A percentile compares a stretch with the other conserved stretches of the same genome.
These are phyloP conservation scores for Calonectria henricotiae DNA, from an alignment of 2,329 filamentous ascomycete genomes.

Conservation along the genomic window DNA sequence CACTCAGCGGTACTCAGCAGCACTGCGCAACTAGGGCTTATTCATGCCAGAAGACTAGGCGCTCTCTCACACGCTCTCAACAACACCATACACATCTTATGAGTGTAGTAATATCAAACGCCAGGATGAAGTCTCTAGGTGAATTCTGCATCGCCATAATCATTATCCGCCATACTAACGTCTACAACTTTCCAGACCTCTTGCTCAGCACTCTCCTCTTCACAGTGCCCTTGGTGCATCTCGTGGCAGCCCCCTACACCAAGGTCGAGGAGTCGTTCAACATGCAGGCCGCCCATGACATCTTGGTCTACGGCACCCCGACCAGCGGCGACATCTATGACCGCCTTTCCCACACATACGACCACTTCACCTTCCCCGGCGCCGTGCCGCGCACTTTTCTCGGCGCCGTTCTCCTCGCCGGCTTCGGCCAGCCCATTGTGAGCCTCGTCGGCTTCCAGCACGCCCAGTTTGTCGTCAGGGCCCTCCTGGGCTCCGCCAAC, in stretches of 20 bases:
- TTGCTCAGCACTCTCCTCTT: conserved; percentile 57
- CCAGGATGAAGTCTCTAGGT: conserved; percentile 49
- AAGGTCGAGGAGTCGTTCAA: conserved; percentile 99
- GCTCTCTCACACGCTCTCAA: conserved; percentile 1
- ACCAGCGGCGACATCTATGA: conserved; percentile 66
- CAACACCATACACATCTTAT: conserved; percentile 12
- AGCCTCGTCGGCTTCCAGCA: conserved; percentile 70
- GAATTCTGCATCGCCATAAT: background rate
- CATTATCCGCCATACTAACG: conserved; percentile 18
- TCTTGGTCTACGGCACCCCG: conserved; percentile 85
- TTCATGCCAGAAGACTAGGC: background rate
- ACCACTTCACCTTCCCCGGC: conserved; percentile 92
- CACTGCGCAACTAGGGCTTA: conserved; percentile 19
- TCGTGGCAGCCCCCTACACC: conserved; percentile 86
- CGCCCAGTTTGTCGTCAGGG: conserved; percentile 78
- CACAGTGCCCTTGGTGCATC: conserved; percentile 78
- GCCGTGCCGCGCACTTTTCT: conserved; percentile 93
- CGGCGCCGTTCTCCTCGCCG: conserved; percentile 84
- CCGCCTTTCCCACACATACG: conserved; percentile 78
- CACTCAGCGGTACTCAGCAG: background rate
- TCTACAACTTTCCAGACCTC: conserved; percentile 43
- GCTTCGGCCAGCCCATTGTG: conserved; percentile 78
- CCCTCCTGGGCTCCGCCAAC: conserved; percentile 85
- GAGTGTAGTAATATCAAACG: background rate
- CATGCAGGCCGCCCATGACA: conserved; percentile 93